These are phyloP conservation scores for Pochonia chlamydosporia DNA, from an alignment of 2,329 filamentous ascomycete genomes.

Conservation along the genomic window DNA sequence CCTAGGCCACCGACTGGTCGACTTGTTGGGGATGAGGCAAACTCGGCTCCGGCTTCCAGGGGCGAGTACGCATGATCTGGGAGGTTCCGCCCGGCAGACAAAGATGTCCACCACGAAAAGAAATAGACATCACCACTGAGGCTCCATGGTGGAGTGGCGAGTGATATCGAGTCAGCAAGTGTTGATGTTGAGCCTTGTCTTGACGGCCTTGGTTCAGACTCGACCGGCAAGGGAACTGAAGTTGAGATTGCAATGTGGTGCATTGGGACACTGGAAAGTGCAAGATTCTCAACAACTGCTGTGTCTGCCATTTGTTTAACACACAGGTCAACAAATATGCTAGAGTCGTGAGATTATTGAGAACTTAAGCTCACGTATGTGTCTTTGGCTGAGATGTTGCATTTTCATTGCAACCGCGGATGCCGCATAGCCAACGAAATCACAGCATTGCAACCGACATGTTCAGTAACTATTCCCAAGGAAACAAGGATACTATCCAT, in stretches of 20 bases:
- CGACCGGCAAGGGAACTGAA: neutral
- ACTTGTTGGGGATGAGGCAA: slow-evolving; percentile 23
- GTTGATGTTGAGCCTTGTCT: neutral
- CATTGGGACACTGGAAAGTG: too few species aligned
- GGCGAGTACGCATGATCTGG: slow-evolving; percentile 37
- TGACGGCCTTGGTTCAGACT: neutral
- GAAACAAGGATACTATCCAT: neutral
- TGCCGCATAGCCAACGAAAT: too few species aligned
- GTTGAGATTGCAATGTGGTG: neutral
- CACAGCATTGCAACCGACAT: too few species aligned
- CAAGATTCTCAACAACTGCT: neutral
- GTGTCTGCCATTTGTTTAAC: neutral
- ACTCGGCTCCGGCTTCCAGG: slow-evolving; percentile 37
- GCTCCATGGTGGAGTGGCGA: slow-evolving; percentile 33
- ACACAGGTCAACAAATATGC: too few species aligned
- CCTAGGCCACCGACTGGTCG: slow-evolving; percentile 37
- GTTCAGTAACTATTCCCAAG: too few species aligned
- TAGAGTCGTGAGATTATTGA: too few species aligned
- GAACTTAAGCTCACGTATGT: too few species aligned
- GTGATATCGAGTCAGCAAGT: neutral
- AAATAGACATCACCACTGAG: slow-evolving; percentile 39
- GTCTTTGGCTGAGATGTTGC: too few species aligned
- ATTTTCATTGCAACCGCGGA: too few species aligned
- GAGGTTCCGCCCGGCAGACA: slow-evolving; percentile 23
- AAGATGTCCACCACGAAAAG: slow-evolving; percentile 34